Evolutionary conservation across 164 flowering plant species (phyloP), one percentile per base, ranked within the genome.

Genomic region (Buxus sempervirens): DNA sequence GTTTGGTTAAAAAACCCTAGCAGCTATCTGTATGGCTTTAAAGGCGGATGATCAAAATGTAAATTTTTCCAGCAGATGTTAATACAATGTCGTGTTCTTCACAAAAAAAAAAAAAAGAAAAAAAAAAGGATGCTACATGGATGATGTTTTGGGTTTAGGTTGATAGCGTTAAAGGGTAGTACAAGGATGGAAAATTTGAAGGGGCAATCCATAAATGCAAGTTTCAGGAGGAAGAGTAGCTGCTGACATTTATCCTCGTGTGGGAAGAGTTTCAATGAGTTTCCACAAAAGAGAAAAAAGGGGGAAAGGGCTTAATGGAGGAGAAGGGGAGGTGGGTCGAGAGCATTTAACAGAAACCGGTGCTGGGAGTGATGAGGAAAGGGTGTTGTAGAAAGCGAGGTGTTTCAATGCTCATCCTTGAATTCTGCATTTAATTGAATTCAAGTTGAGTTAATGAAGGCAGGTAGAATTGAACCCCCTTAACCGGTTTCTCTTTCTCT

Each of bases 371-470:
- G 72, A 72, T n/a, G 66, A 60, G 48, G 72, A 67, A 66, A 53
- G 45, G 38, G 58, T 45, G 25, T 56, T 48, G 58, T 27, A 28
- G 73, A 62, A 65, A 65, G 70, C 56, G 59, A 74, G 70, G 66
- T 24, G 42, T 32, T 28, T 68, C 64, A 74, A 69, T 70, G 62
- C 62, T 74, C 77, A 73, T 64, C 71, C 75, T 75, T 82, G 64
- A 82, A 78, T 80, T 78, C 79, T 54, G 80, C 80, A 78, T 77
- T 80, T 71, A 78, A 75, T 66, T 69, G 77, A 72, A 78, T 82
- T 80, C 80, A 79, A 70, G 77, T 38, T 53, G 71, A 77, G 62
- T 80, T 75, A 82, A 77, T 69, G 80, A 59, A 66, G 73, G 76
- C 81, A 75, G 81, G 81, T 78, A 63, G 71, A 58, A 53, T 58